Conservation (phyloP, 345 rosid species). For the Gossypium arboreum region DNA sequence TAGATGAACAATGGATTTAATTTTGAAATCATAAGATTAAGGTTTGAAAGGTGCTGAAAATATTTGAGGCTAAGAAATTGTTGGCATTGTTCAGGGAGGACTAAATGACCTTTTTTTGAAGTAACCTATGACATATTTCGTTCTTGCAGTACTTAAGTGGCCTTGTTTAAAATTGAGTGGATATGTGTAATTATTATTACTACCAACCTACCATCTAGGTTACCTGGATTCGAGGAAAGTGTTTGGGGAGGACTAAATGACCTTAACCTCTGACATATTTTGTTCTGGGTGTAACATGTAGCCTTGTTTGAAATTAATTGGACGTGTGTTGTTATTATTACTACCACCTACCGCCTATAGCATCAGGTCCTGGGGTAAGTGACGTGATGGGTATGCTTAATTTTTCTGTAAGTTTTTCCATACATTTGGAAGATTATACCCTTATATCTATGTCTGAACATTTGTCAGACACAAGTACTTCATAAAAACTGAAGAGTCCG, state of each 20-base stretch:
- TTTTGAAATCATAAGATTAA: neutral
- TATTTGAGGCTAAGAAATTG: neutral
- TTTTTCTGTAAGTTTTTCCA: neutral
- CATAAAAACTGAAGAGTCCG: neutral
- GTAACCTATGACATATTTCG: neutral
- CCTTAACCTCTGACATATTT: neutral
- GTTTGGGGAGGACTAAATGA: neutral
- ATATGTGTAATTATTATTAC: neutral
- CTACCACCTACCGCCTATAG: neutral
- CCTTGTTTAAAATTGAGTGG: neutral
- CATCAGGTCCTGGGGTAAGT: neutral
- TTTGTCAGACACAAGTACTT: neutral
- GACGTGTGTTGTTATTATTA: neutral
- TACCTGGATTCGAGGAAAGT: neutral
- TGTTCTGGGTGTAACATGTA: neutral
- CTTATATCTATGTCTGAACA: neutral
- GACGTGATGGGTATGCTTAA: neutral
- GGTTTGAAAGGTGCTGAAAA: neutral
- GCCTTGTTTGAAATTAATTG: neutral
- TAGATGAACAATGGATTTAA: neutral
- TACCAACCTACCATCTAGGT: neutral
- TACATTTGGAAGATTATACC: neutral
- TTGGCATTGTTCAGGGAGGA: neutral
- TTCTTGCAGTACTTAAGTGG: neutral
- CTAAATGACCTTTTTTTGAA: neutral